A percentile compares a stretch with the other conserved stretches of the same genome.
Conservation (phyloP, 225 moss, liverwort and hornwort genomes). For the Physcomitrium patens region DNA sequence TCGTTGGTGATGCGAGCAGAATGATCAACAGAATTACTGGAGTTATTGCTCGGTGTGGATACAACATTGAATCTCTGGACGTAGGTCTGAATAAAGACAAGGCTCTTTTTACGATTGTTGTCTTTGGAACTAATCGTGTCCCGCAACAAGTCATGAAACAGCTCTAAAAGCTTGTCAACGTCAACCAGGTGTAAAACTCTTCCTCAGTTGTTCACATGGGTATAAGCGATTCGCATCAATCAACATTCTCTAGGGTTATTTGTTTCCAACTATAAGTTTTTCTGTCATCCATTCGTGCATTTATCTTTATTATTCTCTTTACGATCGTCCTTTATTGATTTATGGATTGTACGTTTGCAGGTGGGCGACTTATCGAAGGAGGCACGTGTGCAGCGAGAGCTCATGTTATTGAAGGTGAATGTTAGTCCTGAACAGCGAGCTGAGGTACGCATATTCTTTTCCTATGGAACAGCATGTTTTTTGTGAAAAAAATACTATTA, state of each 20-base stretch:
- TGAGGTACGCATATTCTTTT: slow-evolving; percentile 54
- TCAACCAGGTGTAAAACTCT: slow-evolving; percentile 65
- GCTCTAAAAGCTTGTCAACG: slow-evolving; percentile 97
- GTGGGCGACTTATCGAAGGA: slow-evolving; percentile 88
- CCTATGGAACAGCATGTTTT: not conserved
- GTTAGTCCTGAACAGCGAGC: slow-evolving; percentile 75
- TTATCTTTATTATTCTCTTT: not conserved
- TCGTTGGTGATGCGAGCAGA: slow-evolving; percentile 96
- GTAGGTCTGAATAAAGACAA: slow-evolving; percentile 98
- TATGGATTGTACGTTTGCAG: slow-evolving; percentile 40
- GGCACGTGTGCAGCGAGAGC: slow-evolving; percentile 87
- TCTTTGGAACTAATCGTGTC: slow-evolving; percentile 91
- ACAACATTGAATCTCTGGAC: slow-evolving; percentile 95
- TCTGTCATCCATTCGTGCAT: not conserved
- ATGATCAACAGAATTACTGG: slow-evolving; percentile 99
- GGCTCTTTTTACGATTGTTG: slow-evolving; percentile 95
- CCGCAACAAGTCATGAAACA: slow-evolving; percentile 98
- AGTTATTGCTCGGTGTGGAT: slow-evolving; percentile 89
- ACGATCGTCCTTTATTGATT: not conserved
- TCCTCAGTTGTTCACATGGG: not conserved
- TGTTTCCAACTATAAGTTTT: not conserved
- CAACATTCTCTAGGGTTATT: not conserved
- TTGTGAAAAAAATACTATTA: not conserved
- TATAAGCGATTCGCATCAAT: not conserved
- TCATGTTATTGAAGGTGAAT: slow-evolving; percentile 92